phyloP scores from a whole-genome alignment of 2,329 filamentous ascomycete species.

The Zymoseptoria crescenta region DNA sequence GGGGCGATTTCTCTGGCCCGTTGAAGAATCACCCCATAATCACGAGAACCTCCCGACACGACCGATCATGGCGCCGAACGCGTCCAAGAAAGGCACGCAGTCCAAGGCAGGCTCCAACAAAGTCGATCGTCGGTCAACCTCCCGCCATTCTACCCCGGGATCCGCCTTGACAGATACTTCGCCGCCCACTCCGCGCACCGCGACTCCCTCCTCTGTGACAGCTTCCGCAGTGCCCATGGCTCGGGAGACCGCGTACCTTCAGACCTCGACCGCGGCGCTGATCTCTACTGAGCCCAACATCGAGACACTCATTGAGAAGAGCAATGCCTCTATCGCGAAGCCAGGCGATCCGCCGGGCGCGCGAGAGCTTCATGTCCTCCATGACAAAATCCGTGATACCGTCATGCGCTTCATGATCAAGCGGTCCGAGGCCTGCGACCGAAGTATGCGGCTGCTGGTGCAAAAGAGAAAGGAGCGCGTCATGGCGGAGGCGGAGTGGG shows the following conservation, averaged over 20 bases:
- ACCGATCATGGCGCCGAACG: constrained; percentile 17
- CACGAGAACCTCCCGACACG: not conserved
- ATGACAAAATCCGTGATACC: constrained; percentile 56
- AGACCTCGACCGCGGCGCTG: constrained; percentile 47
- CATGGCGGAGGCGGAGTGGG: constrained; percentile 46
- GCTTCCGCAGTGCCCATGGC: constrained; percentile 44
- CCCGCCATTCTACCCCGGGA: constrained; percentile 70
- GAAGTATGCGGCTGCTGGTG: constrained; percentile 63
- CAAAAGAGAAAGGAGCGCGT: constrained; percentile 55
- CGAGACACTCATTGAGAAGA: constrained; percentile 62
- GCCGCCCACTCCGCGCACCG: constrained; percentile 43
- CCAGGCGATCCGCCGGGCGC: constrained; percentile 45
- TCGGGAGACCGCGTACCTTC: constrained; percentile 53
- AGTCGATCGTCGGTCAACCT: constrained; percentile 56
- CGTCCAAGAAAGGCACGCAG: constrained; percentile 26
- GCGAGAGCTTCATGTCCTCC: constrained; percentile 55
- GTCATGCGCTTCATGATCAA: constrained; percentile 36
- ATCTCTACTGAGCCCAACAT: constrained; percentile 49
- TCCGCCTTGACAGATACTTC: constrained; percentile 37
- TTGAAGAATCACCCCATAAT: not conserved
- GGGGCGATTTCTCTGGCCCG: not conserved
- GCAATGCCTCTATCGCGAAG: constrained; percentile 44
- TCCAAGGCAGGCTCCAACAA: constrained; percentile 26
- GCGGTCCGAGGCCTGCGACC: constrained; percentile 60
- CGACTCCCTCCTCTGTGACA: constrained; percentile 54